phyloP scores from a whole-genome alignment of 208 protist species.

The Angomonas deanei region DNA sequence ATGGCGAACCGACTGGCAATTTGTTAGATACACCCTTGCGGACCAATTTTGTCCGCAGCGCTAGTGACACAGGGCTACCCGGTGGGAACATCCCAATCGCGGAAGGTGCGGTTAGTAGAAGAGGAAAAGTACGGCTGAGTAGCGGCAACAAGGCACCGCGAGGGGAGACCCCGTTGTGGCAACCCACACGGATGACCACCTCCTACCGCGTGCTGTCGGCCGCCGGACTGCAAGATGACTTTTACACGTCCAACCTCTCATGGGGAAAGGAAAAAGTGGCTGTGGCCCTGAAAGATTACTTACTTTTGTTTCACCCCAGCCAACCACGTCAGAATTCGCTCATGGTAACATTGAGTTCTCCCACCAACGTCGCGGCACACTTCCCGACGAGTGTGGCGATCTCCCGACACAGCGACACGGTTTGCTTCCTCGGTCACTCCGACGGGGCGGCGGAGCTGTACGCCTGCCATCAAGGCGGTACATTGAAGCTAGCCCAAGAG shows the following conservation, averaged over 20 bases:
- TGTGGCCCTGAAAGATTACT: slow-evolving; percentile 49
- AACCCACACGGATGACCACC: slow-evolving; percentile 63
- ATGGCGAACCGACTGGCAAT: too few relatives aligned
- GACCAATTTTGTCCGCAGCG: too few relatives aligned
- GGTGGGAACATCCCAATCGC: too few relatives aligned
- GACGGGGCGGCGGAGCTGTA: slow-evolving; percentile 54
- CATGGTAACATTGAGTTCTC: slow-evolving; percentile 10
- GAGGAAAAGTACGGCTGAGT: background rate
- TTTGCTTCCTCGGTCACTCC: slow-evolving; percentile 52
- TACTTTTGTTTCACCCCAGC: slow-evolving; percentile 64
- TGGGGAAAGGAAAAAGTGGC: slow-evolving; percentile 64
- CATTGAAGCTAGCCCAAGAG: slow-evolving; percentile 17
- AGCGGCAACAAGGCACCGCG: background rate
- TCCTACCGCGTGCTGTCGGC: slow-evolving; percentile 75
- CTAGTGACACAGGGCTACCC: too few relatives aligned
- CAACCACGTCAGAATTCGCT: slow-evolving; percentile 35
- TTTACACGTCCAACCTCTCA: slow-evolving; percentile 68
- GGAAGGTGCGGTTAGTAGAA: too few relatives aligned
- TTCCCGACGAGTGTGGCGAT: slow-evolving; percentile 46
- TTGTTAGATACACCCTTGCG: too few relatives aligned
- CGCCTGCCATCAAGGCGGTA: slow-evolving; percentile 31
- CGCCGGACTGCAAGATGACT: slow-evolving; percentile 64
- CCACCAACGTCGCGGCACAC: background rate
- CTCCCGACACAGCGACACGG: slow-evolving; percentile 39
- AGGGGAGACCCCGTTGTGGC: slow-evolving; percentile 17